Percentiles rank a stretch among this genome's conserved stretches.
Evolutionary conservation across 1,139 yeast genomes (phyloP).

Genomic region (Sugiyamaella xylanicola): DNA sequence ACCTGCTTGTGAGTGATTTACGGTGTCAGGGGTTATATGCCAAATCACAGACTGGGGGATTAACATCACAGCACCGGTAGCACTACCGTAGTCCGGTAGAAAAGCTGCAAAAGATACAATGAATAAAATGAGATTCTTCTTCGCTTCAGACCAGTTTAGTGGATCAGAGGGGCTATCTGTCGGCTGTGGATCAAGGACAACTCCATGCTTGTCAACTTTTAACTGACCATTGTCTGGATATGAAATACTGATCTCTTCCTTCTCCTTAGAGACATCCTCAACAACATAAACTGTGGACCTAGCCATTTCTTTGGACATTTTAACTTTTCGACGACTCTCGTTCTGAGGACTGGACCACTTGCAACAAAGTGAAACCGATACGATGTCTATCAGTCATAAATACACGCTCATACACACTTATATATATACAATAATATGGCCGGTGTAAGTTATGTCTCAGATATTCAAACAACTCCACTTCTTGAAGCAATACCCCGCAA

Average conservation of each 20-base stretch:
- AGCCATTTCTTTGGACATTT: slow-evolving; percentile 3
- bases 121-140: slow-evolving; percentile 41
- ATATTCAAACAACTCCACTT: too few relatives aligned
- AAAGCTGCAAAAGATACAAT: slow-evolving; percentile 20
- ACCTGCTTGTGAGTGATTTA: slow-evolving; percentile 24
- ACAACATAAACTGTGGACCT: background rate
- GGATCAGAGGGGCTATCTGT: slow-evolving; percentile 52
- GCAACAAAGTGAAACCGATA: background rate
- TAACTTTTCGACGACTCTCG: background rate
- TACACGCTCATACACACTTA: too few relatives aligned
- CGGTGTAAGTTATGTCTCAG: too few relatives aligned
- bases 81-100: slow-evolving; percentile 23
- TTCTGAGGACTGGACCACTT: too few relatives aligned
- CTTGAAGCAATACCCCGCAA: too few relatives aligned
- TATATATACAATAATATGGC: too few relatives aligned
- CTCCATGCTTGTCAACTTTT: slow-evolving; percentile 6
- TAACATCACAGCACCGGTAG: slow-evolving; percentile 22
- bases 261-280: slow-evolving; percentile 10
- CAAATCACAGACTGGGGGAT: slow-evolving; percentile 20
- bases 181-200: slow-evolving; percentile 17
- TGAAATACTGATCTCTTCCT: slow-evolving; percentile 1
- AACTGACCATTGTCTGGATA: background rate
- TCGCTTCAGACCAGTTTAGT: slow-evolving; percentile 46
- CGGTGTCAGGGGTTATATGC: slow-evolving; percentile 16
- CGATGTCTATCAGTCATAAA: background rate